phyloP scores from a whole-genome alignment of 352 stramenopile genomes.

The Phytophthora aleatoria region DNA sequence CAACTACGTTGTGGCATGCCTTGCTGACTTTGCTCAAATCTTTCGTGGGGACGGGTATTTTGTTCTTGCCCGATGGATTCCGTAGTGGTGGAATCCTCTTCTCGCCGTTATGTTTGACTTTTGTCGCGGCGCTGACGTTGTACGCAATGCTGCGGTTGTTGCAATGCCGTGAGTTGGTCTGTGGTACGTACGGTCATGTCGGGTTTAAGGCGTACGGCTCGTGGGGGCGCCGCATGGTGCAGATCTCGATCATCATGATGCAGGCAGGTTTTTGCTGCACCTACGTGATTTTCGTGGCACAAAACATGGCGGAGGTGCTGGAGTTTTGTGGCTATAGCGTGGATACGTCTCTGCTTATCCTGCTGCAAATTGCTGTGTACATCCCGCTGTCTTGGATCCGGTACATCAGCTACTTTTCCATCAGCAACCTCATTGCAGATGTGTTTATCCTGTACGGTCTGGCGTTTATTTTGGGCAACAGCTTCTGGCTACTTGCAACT shows the following conservation, averaged over 20 bases:
- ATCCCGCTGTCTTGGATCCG: constrained; percentile 85
- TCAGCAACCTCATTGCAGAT: constrained; percentile 84
- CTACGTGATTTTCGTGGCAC: constrained; percentile 84
- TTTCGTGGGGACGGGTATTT: constrained; percentile 80
- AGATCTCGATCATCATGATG: constrained; percentile 86
- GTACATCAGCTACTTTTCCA: constrained; percentile 88
- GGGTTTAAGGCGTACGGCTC: constrained; percentile 66
- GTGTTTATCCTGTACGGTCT: constrained; percentile 87
- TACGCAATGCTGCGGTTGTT: constrained; percentile 81
- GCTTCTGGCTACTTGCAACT: constrained; percentile 60
- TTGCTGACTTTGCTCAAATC: constrained; percentile 82
- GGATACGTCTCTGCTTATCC: constrained; percentile 60
- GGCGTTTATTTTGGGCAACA: constrained; percentile 76
- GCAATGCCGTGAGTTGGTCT: constrained; percentile 67
- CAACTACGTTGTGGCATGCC: constrained; percentile 79
- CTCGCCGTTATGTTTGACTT: constrained; percentile 65
- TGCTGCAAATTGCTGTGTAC: constrained; percentile 77
- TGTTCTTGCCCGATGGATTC: constrained; percentile 82
- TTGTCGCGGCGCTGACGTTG: constrained; percentile 68
- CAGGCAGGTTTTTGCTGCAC: constrained; percentile 86
- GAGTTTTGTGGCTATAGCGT: constrained; percentile 51
- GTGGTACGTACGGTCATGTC: constrained; percentile 81
- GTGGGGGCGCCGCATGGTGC: constrained; percentile 77
- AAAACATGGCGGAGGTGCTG: constrained; percentile 80
- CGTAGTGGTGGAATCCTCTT: constrained; percentile 76